Evolutionary conservation across 2,329 filamentous ascomycete genomes (phyloP), one percentile per base, ranked within the genome.

Genomic region (Penicillium crustosum): DNA sequence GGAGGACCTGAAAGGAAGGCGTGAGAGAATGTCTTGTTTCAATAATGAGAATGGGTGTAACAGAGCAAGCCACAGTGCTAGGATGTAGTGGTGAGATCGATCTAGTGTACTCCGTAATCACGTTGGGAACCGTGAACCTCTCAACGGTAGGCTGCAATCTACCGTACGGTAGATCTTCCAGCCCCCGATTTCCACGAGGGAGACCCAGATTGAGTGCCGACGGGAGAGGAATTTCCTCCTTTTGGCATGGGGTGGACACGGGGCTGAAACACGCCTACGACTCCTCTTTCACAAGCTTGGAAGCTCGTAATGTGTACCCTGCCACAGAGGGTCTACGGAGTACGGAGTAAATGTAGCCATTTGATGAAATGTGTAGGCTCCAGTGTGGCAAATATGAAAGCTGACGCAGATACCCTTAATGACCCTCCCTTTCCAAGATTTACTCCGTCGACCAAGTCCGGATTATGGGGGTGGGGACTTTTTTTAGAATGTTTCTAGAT

Each of bases 391-490:
- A 61, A 62, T 48, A 23, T 35, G 29, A 31, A 39, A 53, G 58
- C 57, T 60, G 57, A 58, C 52, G 52, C 42, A 62, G 57, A 56
- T 43, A 49, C 10, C 42, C 48, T 60, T 43, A 47, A 60, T 49
- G 38, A 55, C 45, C 45, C 4, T 25, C 7, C 23, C 25, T 42
- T 51, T n/a, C n/a, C n/a, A n/a, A n/a, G n/a, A n/a, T n/a, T 19
- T 8, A 31, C 25, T 27, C 25, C 25, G 25, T 27, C 10, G 15
- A 27, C 25, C 15, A 21, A 36, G 55, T 38, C 39, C n/a, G 38
- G 31, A 49, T 55, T 53, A 66, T 61, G 58, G 60, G 63, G 65
- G 63, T 64, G 62, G 65, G 65, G 58, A 38, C 61, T 27, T 51
- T 27, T 51, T 51, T 38, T 49, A 44, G 58, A 65, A 63, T 64